A percentile compares a stretch with the other conserved stretches of the same genome.
These are phyloP conservation scores for Cryptococcus wingfieldii DNA, from an alignment of 1,284 basidiomycete genomes.

Conservation along the genomic window DNA sequence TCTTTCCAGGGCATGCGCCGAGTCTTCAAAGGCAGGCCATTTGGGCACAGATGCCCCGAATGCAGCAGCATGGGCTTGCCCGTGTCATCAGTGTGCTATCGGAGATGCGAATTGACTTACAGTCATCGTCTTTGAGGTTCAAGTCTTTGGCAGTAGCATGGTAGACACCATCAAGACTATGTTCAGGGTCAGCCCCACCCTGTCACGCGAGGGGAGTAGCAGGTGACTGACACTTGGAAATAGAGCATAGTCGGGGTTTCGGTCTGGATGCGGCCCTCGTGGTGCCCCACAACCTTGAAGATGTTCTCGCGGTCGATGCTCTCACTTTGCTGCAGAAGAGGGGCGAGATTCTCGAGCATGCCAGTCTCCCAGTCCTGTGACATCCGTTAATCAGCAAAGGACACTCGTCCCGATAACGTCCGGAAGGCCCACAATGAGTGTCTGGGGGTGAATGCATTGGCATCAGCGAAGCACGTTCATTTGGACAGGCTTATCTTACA, in stretches of 20 bases:
- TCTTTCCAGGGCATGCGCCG: constrained; percentile 19
- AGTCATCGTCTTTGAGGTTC: constrained; percentile 7
- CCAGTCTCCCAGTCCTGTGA: constrained; percentile 32
- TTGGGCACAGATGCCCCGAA: constrained; percentile 25
- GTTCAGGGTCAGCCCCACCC: no score
- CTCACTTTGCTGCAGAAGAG: constrained; percentile 18
- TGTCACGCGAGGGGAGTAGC: not conserved
- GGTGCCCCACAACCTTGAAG: constrained; percentile 17
- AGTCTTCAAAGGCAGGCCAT: constrained; percentile 38
- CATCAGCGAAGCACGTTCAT: not conserved
- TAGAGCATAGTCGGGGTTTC: constrained; percentile 26
- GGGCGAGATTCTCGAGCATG: constrained; percentile 23
- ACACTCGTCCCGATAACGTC: not conserved
- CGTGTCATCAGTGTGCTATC: not conserved
- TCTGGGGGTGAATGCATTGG: not conserved
- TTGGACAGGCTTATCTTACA: constrained; percentile 2
- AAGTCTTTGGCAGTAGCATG: constrained; percentile 3
- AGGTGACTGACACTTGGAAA: constrained; percentile 22
- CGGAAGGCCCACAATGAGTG: constrained; percentile 1
- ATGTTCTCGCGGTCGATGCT: constrained; percentile 15
- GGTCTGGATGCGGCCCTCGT: constrained; percentile 25
- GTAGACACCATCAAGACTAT: constrained; percentile 10
- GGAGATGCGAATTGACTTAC: not conserved
- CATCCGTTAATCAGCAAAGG: not conserved
- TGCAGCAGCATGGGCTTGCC: constrained; percentile 18